phyloP scores from a whole-genome alignment of 2,329 filamentous ascomycete species.

The Sphaerulina musiva region DNA sequence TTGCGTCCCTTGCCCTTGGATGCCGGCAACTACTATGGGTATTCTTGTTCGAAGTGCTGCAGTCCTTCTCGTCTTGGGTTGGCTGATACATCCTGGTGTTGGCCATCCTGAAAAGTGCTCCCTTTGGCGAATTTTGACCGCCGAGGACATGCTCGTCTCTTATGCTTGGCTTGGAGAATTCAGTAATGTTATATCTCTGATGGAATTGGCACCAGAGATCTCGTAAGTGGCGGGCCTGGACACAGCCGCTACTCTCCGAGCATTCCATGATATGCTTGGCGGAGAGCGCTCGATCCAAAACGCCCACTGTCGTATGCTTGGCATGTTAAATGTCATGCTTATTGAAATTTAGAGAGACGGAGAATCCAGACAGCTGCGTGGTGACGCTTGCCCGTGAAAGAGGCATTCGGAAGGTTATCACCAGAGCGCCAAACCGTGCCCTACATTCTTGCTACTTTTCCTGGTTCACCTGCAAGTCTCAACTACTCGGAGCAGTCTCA shows the following conservation, averaged over 20 bases:
- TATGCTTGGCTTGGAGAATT: not conserved
- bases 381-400: not conserved
- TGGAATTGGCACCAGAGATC: constrained; percentile 15
- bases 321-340: constrained; percentile 6
- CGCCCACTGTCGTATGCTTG: not conserved
- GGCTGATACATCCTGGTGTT: not conserved
- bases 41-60: not conserved
- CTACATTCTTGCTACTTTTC: not conserved
- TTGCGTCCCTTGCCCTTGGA: too few relatives aligned
- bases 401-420: not conserved
- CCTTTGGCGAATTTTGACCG: not conserved
- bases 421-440: not conserved
- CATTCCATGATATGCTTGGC: constrained; percentile 11
- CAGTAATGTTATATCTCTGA: constrained; percentile 1
- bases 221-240: constrained; percentile 18
- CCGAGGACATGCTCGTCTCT: not conserved
- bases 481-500: not conserved
- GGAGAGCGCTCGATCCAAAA: not conserved
- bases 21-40: not conserved
- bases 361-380: not conserved
- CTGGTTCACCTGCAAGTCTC: not conserved
- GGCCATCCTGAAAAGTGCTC: not conserved
- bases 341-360: not conserved
- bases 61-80: not conserved
- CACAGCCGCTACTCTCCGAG: constrained; percentile 13